Evolutionary conservation across 2,329 filamentous ascomycete genomes (phyloP).

Genomic region (Venturia nashicola): DNA sequence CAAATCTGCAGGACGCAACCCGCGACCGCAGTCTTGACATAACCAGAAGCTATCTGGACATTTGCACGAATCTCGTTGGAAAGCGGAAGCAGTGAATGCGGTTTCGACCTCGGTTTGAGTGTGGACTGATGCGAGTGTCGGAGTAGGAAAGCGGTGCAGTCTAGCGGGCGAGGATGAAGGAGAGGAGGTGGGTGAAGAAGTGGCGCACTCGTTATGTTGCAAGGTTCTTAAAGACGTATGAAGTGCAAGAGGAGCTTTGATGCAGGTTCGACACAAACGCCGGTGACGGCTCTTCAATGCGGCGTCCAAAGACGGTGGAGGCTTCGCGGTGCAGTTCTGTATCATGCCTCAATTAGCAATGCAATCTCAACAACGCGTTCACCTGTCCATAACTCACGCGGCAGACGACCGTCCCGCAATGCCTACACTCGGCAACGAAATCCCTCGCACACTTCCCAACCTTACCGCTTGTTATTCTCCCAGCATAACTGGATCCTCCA

Average conservation of each 20-base stretch:
- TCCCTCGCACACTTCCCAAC: slow-evolving; percentile 73
- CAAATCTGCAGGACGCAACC: slow-evolving; percentile 47
- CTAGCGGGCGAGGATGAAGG: slow-evolving; percentile 13
- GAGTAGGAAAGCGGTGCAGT: slow-evolving; percentile 5
- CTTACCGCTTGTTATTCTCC: slow-evolving; percentile 48
- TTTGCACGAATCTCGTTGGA: slow-evolving; percentile 43
- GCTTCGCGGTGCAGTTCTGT: slow-evolving; percentile 84
- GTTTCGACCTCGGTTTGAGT: slow-evolving; percentile 9
- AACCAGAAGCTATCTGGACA: slow-evolving; percentile 62
- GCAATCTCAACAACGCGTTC: neutral
- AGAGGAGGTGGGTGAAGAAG: slow-evolving; percentile 14
- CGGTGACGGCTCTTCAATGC: slow-evolving; percentile 65
- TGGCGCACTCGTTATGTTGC: slow-evolving; percentile 15
- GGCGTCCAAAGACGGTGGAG: slow-evolving; percentile 46
- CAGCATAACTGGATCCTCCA: slow-evolving; percentile 13
- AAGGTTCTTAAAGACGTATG: slow-evolving; percentile 25
- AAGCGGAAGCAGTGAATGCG: slow-evolving; percentile 35
- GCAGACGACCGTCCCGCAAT: slow-evolving; percentile 67
- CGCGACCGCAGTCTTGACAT: slow-evolving; percentile 70
- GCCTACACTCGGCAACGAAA: slow-evolving; percentile 71
- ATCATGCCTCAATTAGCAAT: neutral
- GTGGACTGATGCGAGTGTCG: neutral
- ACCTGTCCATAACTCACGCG: slow-evolving; percentile 45
- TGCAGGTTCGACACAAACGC: slow-evolving; percentile 65
- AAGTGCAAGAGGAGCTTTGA: slow-evolving; percentile 53